These are phyloP conservation scores for Rubia yunnanensis DNA, from an alignment of 257 asterid genomes.

Conservation along the genomic window DNA sequence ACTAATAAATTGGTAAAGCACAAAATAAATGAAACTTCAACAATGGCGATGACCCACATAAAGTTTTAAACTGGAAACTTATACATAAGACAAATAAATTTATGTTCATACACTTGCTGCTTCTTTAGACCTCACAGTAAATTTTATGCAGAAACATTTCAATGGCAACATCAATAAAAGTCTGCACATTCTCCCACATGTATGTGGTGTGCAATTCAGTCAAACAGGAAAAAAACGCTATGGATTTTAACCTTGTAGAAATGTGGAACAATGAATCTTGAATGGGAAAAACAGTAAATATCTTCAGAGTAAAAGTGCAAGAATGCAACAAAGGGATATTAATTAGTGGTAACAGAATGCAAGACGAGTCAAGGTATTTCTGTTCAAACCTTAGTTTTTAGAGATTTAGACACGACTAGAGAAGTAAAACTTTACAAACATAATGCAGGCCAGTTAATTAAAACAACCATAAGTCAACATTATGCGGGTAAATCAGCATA, in stretches of 20 bases:
- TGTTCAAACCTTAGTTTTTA: too few relatives aligned
- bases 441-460: neutral
- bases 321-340: neutral
- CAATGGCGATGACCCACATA: neutral
- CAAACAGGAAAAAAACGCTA: neutral
- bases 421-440: neutral
- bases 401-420: neutral
- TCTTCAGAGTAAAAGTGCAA: neutral
- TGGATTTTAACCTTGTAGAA: neutral
- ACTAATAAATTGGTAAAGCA: constrained; percentile 20
- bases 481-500: neutral
- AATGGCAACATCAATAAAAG: neutral
- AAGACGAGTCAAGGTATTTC: too few relatives aligned
- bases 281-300: neutral
- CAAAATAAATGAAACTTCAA: neutral
- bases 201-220: neutral
- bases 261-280: neutral
- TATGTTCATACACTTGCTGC: neutral
- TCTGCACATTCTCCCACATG: neutral
- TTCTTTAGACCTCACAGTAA: neutral
- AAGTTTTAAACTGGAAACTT: neutral
- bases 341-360: too few relatives aligned
- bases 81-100: neutral
- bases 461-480: neutral
- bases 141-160: neutral